phyloP scores from a whole-genome alignment of 1,139 yeast genomes.

The Diutina siamensis region DNA sequence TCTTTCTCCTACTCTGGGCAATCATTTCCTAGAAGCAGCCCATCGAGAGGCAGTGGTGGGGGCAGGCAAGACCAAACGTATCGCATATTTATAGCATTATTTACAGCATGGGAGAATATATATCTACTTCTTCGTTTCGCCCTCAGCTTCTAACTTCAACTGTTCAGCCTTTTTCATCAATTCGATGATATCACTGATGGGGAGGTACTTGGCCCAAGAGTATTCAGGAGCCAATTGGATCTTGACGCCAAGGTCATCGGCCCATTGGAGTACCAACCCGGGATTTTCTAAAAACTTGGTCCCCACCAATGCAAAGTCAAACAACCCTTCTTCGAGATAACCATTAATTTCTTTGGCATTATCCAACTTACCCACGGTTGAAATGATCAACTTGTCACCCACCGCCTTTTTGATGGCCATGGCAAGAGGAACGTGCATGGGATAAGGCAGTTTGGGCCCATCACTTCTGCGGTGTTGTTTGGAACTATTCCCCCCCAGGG shows the following conservation, averaged over 20 bases:
- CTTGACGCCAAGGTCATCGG: slow-evolving; percentile 33
- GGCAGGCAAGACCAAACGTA: background rate
- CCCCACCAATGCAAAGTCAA: slow-evolving; percentile 39
- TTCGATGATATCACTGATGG: slow-evolving; percentile 7
- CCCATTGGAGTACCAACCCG: slow-evolving; percentile 37
- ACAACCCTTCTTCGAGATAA: slow-evolving; percentile 25
- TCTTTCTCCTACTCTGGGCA: background rate
- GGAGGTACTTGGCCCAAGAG: slow-evolving; percentile 15
- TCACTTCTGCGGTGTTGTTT: slow-evolving; percentile 13
- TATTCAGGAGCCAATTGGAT: slow-evolving; percentile 25
- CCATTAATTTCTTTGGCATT: slow-evolving; percentile 24
- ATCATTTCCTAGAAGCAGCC: background rate
- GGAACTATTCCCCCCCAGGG: slow-evolving; percentile 40
- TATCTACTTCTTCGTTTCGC: background rate
- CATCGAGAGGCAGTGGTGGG: background rate
- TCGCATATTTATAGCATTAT: background rate
- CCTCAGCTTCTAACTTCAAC: background rate
- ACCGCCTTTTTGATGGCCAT: slow-evolving; percentile 30
- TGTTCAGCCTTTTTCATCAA: slow-evolving; percentile 6
- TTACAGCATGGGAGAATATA: background rate
- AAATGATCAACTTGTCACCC: slow-evolving; percentile 29
- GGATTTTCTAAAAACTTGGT: slow-evolving; percentile 35
- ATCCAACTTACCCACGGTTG: slow-evolving; percentile 36
- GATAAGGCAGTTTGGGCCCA: slow-evolving; percentile 6
- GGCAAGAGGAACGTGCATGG: slow-evolving; percentile 27